Base-by-base conservation (phyloP, 768 basidiomycete genomes). In the Nevesoporus exiguus region DNA sequence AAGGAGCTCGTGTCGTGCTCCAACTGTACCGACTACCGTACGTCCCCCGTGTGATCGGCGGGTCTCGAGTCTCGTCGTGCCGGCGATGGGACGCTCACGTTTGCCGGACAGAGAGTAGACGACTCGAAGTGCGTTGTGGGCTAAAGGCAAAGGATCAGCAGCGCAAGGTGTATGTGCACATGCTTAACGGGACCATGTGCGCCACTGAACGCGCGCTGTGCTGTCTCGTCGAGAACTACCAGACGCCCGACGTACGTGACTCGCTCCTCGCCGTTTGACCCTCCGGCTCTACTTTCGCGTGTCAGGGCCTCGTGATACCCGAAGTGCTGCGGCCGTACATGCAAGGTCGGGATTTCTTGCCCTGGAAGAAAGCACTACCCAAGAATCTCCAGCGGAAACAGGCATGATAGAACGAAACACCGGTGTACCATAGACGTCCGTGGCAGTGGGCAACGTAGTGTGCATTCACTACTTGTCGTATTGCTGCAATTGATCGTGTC, bases 1-100 rank as follows among this genome's bases (percentile, higher is more conserved):
- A 99, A 98, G 78, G 97, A 99, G 77, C 77, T 99, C 39, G 97
- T 98, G 34, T 94, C 91, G 61, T 95, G 93, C 71, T 94, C 92
- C 68, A 99, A 99, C 71, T 99, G 97, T 76, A 98, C 96, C 21
- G 97, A 98, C 70, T 98, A 99, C 72, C 97, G 96, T 98, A 68
- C 74, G 92, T 53, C 30, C 27, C 27, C 27, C 27, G 27, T 29
- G 27, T 8, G 27, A 29, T 29, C 27, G 27, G 27, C 27, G 27
- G 27, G 27, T n/a, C 5, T 41, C 7, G 6, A 9, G 21, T 13
- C 24, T 11, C 10, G n/a, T 2, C 8, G 9, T n/a, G n/a, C n/a
- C n/a, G 22, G 22, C 5, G 24, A 34, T n/a, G 46, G 30, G 27
- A 29, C 29, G 11, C 29, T 48, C 13, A 44, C 11, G 3, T 19